A percentile compares a stretch with the other conserved stretches of the same genome.
Evolutionary conservation across 495 filamentous ascomycete species (phyloP).

Genomic region (Talaromyces nanjingensis): DNA sequence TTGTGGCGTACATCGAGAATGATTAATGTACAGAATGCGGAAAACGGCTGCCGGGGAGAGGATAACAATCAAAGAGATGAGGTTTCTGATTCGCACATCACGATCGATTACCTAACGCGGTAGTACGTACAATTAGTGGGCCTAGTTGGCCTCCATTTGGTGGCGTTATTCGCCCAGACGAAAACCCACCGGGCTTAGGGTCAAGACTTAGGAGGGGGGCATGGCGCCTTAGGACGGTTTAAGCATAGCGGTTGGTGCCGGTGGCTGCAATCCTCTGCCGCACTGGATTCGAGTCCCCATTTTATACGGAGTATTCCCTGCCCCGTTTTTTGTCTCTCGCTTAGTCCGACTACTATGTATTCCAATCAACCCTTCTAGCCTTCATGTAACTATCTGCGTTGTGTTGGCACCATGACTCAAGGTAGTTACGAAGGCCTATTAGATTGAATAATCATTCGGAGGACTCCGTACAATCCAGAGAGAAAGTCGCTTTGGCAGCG

Average conservation of each 20-base stretch:
- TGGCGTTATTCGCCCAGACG: neutral
- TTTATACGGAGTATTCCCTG: neutral
- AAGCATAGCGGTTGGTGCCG: neutral
- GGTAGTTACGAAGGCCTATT: neutral
- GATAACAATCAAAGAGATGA: neutral
- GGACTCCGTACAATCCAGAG: neutral
- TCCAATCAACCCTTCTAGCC: neutral
- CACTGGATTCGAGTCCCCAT: neutral
- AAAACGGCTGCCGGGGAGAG: neutral
- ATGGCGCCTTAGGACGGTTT: neutral
- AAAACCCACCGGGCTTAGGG: neutral
- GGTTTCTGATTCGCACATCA: neutral
- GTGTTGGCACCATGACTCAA: neutral
- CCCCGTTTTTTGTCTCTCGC: neutral
- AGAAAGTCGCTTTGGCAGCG: neutral
- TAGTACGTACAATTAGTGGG: neutral
- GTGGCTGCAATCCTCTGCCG: neutral
- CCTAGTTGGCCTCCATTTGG: neutral
- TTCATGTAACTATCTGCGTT: neutral
- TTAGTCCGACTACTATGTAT: neutral
- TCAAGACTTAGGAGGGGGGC: neutral
- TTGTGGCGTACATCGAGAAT: neutral
- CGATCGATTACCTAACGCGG: neutral
- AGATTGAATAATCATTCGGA: neutral
- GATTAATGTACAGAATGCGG: neutral